Percentiles rank a stretch among this genome's conserved stretches.
Evolutionary conservation across 1,284 basidiomycete genomes (phyloP).

Genomic region (Mycena sp.): DNA sequence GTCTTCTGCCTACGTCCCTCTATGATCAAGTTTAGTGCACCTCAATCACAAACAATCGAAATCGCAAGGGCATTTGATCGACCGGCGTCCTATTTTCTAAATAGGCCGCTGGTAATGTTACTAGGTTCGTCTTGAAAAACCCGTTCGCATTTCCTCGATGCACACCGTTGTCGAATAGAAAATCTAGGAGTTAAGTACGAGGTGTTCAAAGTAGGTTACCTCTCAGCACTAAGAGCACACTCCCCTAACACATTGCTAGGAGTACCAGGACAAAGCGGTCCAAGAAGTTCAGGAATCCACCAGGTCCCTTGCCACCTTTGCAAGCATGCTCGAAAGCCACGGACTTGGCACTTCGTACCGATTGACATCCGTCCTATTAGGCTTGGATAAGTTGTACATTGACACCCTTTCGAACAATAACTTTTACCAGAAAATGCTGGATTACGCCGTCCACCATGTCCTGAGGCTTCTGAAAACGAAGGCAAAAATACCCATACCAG

Average conservation of each 20-base stretch:
- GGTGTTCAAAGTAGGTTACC: conserved; percentile 53
- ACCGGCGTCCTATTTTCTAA: conserved; percentile 68
- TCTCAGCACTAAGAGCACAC: neutral
- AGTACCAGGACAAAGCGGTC: conserved; percentile 64
- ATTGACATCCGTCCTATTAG: conserved; percentile 49
- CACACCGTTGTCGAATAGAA: conserved; percentile 55
- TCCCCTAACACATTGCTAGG: conserved; percentile 6
- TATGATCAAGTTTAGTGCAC: conserved; percentile 72
- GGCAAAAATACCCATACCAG: conserved; percentile 71
- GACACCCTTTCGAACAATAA: conserved; percentile 43
- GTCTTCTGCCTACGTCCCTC: conserved; percentile 61
- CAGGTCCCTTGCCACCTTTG: conserved; percentile 32
- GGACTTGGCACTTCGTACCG: conserved; percentile 54
- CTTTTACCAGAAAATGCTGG: conserved; percentile 63
- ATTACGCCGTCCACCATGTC: conserved; percentile 66
- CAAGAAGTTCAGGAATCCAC: conserved; percentile 53
- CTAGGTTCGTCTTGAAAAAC: too few species aligned
- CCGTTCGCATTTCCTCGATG: too few species aligned
- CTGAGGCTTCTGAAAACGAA: conserved; percentile 73
- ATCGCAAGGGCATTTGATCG: conserved; percentile 71
- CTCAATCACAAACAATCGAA: conserved; percentile 60
- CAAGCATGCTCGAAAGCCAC: conserved; percentile 55
- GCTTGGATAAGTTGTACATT: conserved; percentile 47
- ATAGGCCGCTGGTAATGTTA: conserved; percentile 76
- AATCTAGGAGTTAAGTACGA: conserved; percentile 60